Base-by-base conservation (phyloP, 345 rosid genomes). In the Carallia brachiata region DNA sequence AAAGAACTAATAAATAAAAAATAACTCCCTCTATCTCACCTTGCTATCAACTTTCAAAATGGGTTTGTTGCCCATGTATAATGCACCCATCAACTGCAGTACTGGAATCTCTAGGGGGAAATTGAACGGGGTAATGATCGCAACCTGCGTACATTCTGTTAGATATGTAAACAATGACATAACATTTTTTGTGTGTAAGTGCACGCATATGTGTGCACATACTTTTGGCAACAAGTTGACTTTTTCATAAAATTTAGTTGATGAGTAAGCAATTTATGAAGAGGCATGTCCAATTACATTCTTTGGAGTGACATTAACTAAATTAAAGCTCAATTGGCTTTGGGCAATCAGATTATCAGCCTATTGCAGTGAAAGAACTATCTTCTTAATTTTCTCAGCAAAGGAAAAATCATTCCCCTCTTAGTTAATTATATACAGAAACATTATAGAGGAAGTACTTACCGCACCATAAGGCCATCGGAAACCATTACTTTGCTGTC, bases 391-490 rank as follows among this genome's bases (percentile, higher is more conserved):
- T 28, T 19, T 55, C 31, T 19, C 31, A 7, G 27, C 59, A 55
- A 19, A 55, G 31, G 59, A 23, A 55, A 8, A 55, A 36, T 6
- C 50, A 3, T 18, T 12, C 36, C 2, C 3, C 36, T 52, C 18
- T 19, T 6, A 5, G 32, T 18, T 28, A 47, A 36, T 36, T 9
- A 48, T 32, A 6, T 54, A 56, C 6, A 36, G 34, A 68, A 34
- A 62, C 39, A 34, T 19, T 23, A n/a, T 5, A 47, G 4, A 36
- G 37, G 6, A 15, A 63, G 65, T 31, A 71, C 80, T 92, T 86
- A 95, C 99, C 39, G 97, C 89, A 75, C 99, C 99, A 78, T 90
- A 95, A 44, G 99, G 99, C 99, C 99, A 95, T 52, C 97, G 90
- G 77, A 83, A 92, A 34, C 97, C 99, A 80, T 95, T 86, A 72